Evolutionary conservation across 202 grass and related monocot genomes (phyloP), one percentile per base, ranked within the genome.

Genomic region (Schoenoplectus tabernaemontani): DNA sequence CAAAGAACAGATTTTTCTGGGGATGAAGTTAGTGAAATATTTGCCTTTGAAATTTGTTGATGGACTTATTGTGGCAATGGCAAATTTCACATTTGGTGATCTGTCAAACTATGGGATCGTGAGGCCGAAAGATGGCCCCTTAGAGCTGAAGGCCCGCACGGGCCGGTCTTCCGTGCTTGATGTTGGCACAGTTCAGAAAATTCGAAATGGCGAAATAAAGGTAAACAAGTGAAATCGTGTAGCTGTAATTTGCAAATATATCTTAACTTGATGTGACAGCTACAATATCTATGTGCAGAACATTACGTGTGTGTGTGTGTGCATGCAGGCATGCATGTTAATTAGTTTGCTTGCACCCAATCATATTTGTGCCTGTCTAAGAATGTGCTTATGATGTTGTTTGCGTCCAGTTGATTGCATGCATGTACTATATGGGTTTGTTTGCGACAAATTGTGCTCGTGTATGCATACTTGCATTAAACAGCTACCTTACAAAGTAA

Each of bases 91-190:
- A 22, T 93, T 81, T 65, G 89, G 89, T 16, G 66, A 93, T 64
- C 43, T 93, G 5, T 90, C 91, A 2, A 87, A 76, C 3, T 78
- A 86, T 47, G 91, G 89, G n/a, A 97, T 97, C 43, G 17, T 83
- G 20, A 86, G 91, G 80, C 89, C 91, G 2, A 33, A 64, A 16
- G 83, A 77, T 30, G 91, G 91, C 0, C 91, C 91, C 20, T 39
- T 97, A 9, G 1, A 50, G 20, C 84, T 90, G 10, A 92, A 97
- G 84, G 80, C 38, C 43, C 69, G 54, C 13, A 90, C 80, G 0
- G 89, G 90, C 0, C 76, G 44, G 7, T 92, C 94, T 26, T 13
- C 87, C 4, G 84, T 91, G 4, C 79, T 97, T 76, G 93, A 93
- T 73, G 84, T 88, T 74, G 94, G 94, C 48, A 92, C 94, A 3